Evolutionary conservation across 192 early-diverging fungal species (phyloP), one percentile per base, ranked within the genome.

Genomic region (Dimargaris cristalligena): DNA sequence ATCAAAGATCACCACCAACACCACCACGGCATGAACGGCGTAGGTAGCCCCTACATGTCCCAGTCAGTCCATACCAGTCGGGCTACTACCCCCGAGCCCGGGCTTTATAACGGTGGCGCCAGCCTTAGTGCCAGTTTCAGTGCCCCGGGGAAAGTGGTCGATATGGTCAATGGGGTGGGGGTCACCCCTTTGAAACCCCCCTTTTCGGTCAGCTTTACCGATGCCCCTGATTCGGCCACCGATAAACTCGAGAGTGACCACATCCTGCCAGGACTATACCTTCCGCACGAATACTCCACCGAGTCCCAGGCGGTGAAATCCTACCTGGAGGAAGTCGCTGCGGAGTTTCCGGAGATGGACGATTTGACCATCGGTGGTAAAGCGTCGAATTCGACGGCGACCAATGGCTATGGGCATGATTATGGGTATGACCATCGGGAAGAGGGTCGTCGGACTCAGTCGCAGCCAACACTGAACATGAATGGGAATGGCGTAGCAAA

Each of bases 141-240:
- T 6, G 16, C 6, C 6, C 38, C 16, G 38, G 8, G 8, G 8
- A 41, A 41, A 16, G n/a, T n/a, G n/a, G 55, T 57, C 18, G 55
- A 57, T 6, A 23, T 57, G 30, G 55, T 57, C 33, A 57, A 57
- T n/a, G 55, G 55, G 23, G 55, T 57, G 3, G 55, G 55, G 3
- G 55, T 57, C 34, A 57, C 55, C n/a, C 26, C 55, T 20, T n/a
- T 57, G 14, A 57, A 57, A 30, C 34, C 55, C 13, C 55, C 55
- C 32, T 57, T 57, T 35, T 57, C 55, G 34, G 18, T 57, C 3
- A 57, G 32, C 3, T 57, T 57, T 57, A 34, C 55, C 22, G 55
- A 57, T 35, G 55, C 55, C n/a, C 55, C 55, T 16, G 55, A 57
- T 35, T 57, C 55, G 35, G 55, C 55, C 4, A 26, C 55, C 3